Conservation (phyloP, 2,329 filamentous ascomycete species). For the Graphilbum sp. region DNA sequence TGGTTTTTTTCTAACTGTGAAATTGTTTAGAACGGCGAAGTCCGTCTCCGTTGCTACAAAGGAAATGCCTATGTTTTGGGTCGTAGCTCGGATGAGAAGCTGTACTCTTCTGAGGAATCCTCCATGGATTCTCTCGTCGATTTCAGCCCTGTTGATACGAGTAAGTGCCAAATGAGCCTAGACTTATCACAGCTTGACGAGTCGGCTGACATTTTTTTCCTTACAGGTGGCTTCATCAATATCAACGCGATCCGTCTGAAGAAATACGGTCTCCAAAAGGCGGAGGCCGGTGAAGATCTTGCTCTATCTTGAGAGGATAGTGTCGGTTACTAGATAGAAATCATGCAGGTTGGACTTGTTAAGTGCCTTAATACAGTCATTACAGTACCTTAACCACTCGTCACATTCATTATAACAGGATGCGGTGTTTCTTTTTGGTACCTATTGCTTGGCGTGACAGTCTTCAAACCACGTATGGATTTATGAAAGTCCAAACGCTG, state of each 20-base stretch:
- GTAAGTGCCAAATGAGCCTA: too few species aligned
- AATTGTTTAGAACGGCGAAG: conserved; percentile 19
- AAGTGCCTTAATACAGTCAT: too few species aligned
- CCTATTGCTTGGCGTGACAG: too few species aligned
- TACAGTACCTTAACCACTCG: too few species aligned
- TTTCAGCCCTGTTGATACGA: conserved; percentile 24
- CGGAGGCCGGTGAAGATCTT: conserved; percentile 19
- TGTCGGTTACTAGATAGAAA: too few species aligned
- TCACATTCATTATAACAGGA: too few species aligned
- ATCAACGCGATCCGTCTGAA: conserved; percentile 52
- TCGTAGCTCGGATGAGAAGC: conserved; percentile 28
- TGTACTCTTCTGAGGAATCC: conserved; percentile 32
- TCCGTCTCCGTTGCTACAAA: conserved; percentile 22
- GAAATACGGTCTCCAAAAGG: conserved; percentile 31
- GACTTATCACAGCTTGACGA: too few species aligned
- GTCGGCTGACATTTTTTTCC: not conserved
- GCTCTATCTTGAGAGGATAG: not conserved
- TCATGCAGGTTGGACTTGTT: too few species aligned
- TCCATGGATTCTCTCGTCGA: conserved; percentile 33
- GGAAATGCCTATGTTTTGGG: conserved; percentile 27
- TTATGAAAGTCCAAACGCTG: too few species aligned
- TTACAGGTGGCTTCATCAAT: conserved; percentile 37
- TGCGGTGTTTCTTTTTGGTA: too few species aligned
- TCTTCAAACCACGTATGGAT: too few species aligned
- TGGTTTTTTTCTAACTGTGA: too few species aligned